These are phyloP conservation scores for Vicia villosa DNA, from an alignment of 306 rosid species.

Conservation along the genomic window DNA sequence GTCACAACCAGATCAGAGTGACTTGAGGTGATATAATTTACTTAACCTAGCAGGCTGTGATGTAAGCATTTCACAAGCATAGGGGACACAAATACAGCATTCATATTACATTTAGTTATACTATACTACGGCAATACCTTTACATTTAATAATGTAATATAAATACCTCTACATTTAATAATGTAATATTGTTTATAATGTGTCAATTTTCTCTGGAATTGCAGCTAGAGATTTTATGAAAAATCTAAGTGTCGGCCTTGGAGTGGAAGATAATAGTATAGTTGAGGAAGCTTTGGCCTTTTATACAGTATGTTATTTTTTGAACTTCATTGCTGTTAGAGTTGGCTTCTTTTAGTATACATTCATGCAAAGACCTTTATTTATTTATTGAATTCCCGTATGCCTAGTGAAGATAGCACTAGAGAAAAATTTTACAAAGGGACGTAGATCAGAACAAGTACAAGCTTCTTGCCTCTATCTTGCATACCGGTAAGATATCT, in stretches of 20 bases:
- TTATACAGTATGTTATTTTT: constrained; percentile 55
- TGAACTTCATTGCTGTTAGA: constrained; percentile 5
- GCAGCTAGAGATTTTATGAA: constrained; percentile 52
- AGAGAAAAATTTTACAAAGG: constrained; percentile 74
- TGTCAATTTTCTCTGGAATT: constrained; percentile 15
- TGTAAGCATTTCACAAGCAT: not conserved
- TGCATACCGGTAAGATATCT: constrained; percentile 67
- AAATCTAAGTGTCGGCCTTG: constrained; percentile 48
- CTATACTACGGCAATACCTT: not conserved
- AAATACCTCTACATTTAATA: not conserved
- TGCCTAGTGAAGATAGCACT: constrained; percentile 67
- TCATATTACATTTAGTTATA: not conserved
- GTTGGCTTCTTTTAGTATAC: not conserved
- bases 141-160: not conserved
- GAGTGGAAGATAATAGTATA: constrained; percentile 56
- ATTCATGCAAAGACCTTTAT: constrained; percentile 1
- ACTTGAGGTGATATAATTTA: not conserved
- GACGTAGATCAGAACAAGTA: constrained; percentile 73
- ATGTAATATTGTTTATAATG: not conserved
- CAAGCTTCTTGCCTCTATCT: constrained; percentile 86
- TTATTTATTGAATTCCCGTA: constrained; percentile 28
- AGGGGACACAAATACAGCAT: not conserved
- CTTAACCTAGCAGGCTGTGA: not conserved
- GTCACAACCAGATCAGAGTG: not conserved
- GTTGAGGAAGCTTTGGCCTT: constrained; percentile 51